phyloP scores from a whole-genome alignment of 2,329 filamentous ascomycete species.

The Arthrocladium fulminans region DNA sequence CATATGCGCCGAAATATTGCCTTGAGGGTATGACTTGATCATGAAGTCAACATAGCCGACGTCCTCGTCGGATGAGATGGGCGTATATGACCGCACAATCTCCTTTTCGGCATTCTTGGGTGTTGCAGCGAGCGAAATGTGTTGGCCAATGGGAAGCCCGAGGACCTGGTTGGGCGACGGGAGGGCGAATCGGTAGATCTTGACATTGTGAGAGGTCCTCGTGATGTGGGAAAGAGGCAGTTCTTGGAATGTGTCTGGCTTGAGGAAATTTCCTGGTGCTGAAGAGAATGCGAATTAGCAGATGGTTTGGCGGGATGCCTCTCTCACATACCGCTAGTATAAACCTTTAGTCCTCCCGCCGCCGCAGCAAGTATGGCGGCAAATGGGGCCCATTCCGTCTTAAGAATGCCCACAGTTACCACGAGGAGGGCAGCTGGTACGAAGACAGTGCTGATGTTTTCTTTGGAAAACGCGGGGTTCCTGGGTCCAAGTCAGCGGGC shows the following conservation, averaged over 20 bases:
- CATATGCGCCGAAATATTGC: constrained; percentile 94
- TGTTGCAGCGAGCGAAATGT: constrained; percentile 87
- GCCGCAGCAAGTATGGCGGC: constrained; percentile 58
- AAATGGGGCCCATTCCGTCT: constrained; percentile 66
- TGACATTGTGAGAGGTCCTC: constrained; percentile 92
- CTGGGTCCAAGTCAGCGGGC: constrained; percentile 7
- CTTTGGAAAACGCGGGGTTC: constrained; percentile 25
- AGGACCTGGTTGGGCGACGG: constrained; percentile 71
- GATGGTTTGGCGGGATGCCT: neutral
- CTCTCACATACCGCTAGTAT: constrained; percentile 48
- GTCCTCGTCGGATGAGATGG: constrained; percentile 80
- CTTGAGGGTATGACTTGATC: constrained; percentile 95
- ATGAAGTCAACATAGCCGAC: constrained; percentile 90
- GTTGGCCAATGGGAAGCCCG: constrained; percentile 94
- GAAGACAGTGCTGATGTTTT: constrained; percentile 71
- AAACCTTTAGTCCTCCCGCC: constrained; percentile 64
- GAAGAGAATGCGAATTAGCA: neutral
- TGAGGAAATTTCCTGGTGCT: constrained; percentile 47
- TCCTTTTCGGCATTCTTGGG: constrained; percentile 71
- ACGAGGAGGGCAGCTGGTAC: constrained; percentile 73
- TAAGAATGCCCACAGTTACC: constrained; percentile 65
- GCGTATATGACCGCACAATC: constrained; percentile 84
- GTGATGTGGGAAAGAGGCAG: constrained; percentile 94
- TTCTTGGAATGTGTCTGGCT: constrained; percentile 79
- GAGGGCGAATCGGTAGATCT: constrained; percentile 93